Percentiles rank a stretch among this genome's conserved stretches.
phyloP scores from a whole-genome alignment of 1,284 basidiomycete species.

The Sutorius eximius region DNA sequence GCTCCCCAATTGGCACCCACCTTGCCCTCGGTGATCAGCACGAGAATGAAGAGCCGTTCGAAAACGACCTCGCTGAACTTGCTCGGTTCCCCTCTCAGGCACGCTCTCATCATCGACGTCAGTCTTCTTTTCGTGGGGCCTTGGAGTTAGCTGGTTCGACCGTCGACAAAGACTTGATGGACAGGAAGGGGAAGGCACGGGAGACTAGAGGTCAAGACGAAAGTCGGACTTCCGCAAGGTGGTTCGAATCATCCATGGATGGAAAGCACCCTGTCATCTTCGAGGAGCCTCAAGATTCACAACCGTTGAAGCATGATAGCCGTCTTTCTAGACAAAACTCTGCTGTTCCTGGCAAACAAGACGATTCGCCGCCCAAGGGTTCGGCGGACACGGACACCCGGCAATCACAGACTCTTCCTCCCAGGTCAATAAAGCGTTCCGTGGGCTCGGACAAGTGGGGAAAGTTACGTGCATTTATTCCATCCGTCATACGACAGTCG shows the following conservation, averaged over 20 bases:
- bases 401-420: conserved; percentile 45
- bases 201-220: conserved; percentile 51
- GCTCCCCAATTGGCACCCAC: conserved; percentile 41
- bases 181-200: conserved; percentile 57
- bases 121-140: conserved; percentile 58
- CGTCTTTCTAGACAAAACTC: conserved; percentile 9
- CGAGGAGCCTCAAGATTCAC: conserved; percentile 19
- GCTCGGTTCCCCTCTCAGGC: conserved; percentile 29
- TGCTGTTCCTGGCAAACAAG: conserved; percentile 4
- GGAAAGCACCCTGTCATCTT: conserved; percentile 42
- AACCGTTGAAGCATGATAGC: conserved; percentile 13
- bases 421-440: conserved; percentile 31
- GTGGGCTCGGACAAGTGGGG: conserved; percentile 53
- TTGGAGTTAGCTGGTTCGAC: conserved; percentile 46
- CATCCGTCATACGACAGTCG: conserved; percentile 45
- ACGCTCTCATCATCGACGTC: conserved; percentile 30
- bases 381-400: conserved; percentile 20
- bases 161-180: conserved; percentile 41
- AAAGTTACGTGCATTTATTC: conserved; percentile 63
- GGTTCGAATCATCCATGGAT: conserved; percentile 58
- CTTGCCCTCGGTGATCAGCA: conserved; percentile 16
- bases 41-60: conserved; percentile 28
- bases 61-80: conserved; percentile 34
- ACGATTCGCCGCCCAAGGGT: conserved; percentile 14
- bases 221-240: conserved; percentile 50